A percentile compares a stretch with the other conserved stretches of the same genome.
Evolutionary conservation across 768 basidiomycete genomes (phyloP).

Genomic region (Russula compacta): DNA sequence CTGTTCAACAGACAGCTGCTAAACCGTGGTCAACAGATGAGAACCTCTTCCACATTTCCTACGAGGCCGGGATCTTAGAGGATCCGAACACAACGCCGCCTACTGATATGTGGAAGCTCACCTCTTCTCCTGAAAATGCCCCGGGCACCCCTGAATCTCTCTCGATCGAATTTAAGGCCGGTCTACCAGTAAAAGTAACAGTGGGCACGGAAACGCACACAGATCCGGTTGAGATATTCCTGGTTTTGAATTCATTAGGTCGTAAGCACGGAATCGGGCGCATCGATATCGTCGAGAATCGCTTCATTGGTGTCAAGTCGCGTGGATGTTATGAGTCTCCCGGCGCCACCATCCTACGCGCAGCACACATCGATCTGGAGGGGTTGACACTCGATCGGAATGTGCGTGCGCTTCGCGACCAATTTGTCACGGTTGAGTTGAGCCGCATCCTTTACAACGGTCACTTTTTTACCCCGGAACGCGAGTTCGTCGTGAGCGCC

Average conservation of each 20-base stretch:
- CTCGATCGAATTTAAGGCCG: constrained; percentile 75
- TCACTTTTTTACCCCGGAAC: constrained; percentile 99
- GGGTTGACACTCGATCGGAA: constrained; percentile 97
- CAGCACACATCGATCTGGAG: constrained; percentile 93
- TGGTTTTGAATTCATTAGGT: constrained; percentile 81
- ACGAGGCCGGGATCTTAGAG: constrained; percentile 98
- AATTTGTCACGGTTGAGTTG: constrained; percentile 87
- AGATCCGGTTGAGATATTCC: constrained; percentile 93
- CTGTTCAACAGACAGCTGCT: constrained; percentile 88
- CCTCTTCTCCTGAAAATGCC: constrained; percentile 70
- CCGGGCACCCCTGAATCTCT: constrained; percentile 73
- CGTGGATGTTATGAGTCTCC: constrained; percentile 99
- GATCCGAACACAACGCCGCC: constrained; percentile 94
- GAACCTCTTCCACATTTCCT: constrained; percentile 99
- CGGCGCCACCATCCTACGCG: constrained; percentile 90
- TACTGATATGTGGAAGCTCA: constrained; percentile 98
- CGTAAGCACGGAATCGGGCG: constrained; percentile 94
- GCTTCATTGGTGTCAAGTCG: constrained; percentile 98
- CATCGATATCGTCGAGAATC: constrained; percentile 98
- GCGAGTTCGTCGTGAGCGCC: constrained; percentile 85
- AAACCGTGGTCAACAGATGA: constrained; percentile 99
- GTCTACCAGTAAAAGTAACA: constrained; percentile 79
- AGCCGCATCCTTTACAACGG: constrained; percentile 95
- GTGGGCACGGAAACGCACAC: constrained; percentile 55
- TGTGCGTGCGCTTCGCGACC: constrained; percentile 88